Evolutionary conservation across 495 filamentous ascomycete genomes (phyloP).

Genomic region (Thozetella sp.): DNA sequence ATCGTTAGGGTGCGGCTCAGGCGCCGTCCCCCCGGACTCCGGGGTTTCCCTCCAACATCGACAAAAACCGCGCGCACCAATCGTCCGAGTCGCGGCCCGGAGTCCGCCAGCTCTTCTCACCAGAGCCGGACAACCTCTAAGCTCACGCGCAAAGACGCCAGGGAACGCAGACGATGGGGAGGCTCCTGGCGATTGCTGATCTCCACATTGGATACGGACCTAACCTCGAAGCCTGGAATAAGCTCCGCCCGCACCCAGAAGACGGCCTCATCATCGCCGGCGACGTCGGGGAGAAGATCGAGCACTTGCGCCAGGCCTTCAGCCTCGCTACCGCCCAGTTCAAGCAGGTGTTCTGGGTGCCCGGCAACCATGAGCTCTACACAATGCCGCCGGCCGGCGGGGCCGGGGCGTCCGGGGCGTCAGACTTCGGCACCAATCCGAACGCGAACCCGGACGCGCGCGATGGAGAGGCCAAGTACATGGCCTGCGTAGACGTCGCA

Average conservation of each 20-base stretch:
- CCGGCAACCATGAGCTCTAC: slow-evolving; percentile 37
- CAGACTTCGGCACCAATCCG: slow-evolving; percentile 6
- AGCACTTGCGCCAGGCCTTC: slow-evolving; percentile 28
- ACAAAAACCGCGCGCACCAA: too few species aligned
- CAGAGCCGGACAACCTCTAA: too few species aligned
- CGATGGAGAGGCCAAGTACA: slow-evolving; percentile 27
- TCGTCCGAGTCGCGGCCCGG: too few species aligned
- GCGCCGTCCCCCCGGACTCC: too few species aligned
- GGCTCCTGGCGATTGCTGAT: slow-evolving; percentile 33
- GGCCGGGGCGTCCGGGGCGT: slow-evolving; percentile 8
- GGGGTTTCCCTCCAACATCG: too few species aligned
- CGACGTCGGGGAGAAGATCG: slow-evolving; percentile 29
- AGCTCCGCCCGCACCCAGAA: slow-evolving; percentile 24
- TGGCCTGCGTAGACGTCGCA: slow-evolving; percentile 23
- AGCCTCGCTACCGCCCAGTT: slow-evolving; percentile 21
- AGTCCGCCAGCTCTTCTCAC: too few species aligned
- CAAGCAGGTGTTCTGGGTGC: slow-evolving; percentile 29
- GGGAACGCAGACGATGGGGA: too few species aligned
- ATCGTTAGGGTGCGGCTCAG: too few species aligned
- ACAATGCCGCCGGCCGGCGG: slow-evolving; percentile 14
- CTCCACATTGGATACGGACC: slow-evolving; percentile 32
- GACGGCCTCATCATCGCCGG: slow-evolving; percentile 33
- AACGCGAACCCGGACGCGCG: background rate
- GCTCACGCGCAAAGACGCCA: too few species aligned
- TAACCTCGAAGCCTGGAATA: slow-evolving; percentile 25